phyloP scores from a whole-genome alignment of 208 protist genomes.

The Trypanosoma theileri region DNA sequence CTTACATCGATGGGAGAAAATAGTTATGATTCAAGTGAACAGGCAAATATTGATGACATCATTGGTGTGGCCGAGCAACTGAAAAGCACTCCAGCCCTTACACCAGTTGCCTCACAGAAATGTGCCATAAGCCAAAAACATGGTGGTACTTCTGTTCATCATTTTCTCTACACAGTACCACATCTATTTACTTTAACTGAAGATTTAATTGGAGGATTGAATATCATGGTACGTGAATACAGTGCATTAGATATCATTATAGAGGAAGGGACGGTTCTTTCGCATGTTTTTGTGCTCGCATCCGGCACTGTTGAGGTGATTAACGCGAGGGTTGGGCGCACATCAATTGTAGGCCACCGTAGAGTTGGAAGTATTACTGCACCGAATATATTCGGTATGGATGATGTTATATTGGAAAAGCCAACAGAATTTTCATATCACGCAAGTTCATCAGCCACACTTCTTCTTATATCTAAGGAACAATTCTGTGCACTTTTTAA shows the following conservation, averaged over 20 bases:
- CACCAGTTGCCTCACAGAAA: constrained; percentile 17
- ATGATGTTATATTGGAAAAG: constrained; percentile 76
- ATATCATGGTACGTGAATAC: constrained; percentile 83
- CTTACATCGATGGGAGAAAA: neutral
- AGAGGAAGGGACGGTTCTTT: constrained; percentile 58
- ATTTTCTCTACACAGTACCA: constrained; percentile 72
- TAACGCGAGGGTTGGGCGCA: constrained; percentile 73
- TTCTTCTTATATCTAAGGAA: constrained; percentile 71
- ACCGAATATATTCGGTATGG: constrained; percentile 76
- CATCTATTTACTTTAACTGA: constrained; percentile 68
- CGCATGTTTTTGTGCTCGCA: constrained; percentile 80
- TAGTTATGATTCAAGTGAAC: constrained; percentile 11
- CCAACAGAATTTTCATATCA: constrained; percentile 80
- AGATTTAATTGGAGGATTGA: constrained; percentile 51
- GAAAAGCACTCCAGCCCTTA: constrained; percentile 23
- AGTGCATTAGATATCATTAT: constrained; percentile 81
- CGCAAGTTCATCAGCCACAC: constrained; percentile 57
- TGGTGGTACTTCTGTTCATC: constrained; percentile 41
- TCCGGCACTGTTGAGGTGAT: constrained; percentile 84
- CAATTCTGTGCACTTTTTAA: constrained; percentile 62
- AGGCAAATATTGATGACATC: constrained; percentile 15
- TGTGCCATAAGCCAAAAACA: constrained; percentile 8
- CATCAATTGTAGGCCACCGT: constrained; percentile 68
- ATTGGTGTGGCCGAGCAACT: constrained; percentile 25
- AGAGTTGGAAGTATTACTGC: constrained; percentile 73